Evolutionary conservation across 129 eudicot genomes (phyloP), one percentile per base, ranked within the genome.

Genomic region (Erigeron canadensis): DNA sequence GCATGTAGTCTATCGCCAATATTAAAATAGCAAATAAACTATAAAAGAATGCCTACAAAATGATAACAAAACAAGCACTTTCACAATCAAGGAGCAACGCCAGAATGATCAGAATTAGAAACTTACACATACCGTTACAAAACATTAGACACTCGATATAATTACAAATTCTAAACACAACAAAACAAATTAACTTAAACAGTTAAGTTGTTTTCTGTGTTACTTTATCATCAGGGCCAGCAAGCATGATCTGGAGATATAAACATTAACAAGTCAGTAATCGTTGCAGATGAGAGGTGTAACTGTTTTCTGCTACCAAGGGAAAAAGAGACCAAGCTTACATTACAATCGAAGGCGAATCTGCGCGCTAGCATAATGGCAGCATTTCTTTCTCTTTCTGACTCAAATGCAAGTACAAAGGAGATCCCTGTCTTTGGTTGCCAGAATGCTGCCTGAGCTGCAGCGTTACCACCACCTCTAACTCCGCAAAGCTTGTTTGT

Each of bases 381-480:
- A 40, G 96, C 98, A 75, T 94, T 94, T 75, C 98, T 78, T 55
- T 94, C 98, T 80, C 98, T 81, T 56, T 82, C 96, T 0, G 98
- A 83, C 72, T 94, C 98, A 37, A 94, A 89, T 57, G 95, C 98
- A 44, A 94, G 70, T 23, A 94, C 89, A 69, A 89, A 94, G 54
- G 92, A 83, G 60, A 77, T 78, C 41, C 96, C 95, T 9, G 38
- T 47, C 68, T 89, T 89, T 63, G 87, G 90, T 80, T 85, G 96
- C 98, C 98, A 94, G 73, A 87, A 94, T 67, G 83, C 59, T 34
- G 98, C 90, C 79, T 94, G 98, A n/a, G 95, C 92, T 75, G 98
- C 98, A 37, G 98, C 98, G 44, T 89, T 94, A 6, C 98, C 98
- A 42, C 98, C 98, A 16, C 98, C 98, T 84, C 98, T 87, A 58